Percentiles rank a stretch among this genome's conserved stretches.
Conservation (phyloP, 1,284 basidiomycete genomes). For the Ustilago sp. region DNA sequence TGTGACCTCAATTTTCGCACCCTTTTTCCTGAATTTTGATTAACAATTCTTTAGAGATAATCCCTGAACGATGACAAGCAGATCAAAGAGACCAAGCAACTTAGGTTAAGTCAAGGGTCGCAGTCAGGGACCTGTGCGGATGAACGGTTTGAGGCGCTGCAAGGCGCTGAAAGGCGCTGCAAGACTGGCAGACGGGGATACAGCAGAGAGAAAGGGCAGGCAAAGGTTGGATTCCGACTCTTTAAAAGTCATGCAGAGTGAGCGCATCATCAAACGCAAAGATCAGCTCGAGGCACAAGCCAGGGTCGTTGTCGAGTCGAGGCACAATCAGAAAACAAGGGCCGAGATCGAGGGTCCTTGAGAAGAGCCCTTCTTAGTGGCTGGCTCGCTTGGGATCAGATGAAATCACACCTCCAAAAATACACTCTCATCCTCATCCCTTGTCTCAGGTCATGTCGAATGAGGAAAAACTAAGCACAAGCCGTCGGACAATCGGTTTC, state of each 20-base stretch:
- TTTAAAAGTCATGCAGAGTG: slow-evolving; percentile 17
- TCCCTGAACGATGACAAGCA: background rate
- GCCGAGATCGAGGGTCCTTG: slow-evolving; percentile 27
- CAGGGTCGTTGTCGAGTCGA: background rate
- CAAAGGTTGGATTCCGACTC: background rate
- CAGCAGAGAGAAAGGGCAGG: background rate
- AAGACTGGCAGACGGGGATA: background rate
- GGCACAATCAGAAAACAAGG: background rate
- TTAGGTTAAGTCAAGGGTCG: background rate
- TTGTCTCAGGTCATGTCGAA: background rate
- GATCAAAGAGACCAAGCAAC: background rate
- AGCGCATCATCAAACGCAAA: slow-evolving; percentile 14
- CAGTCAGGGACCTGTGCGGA: background rate
- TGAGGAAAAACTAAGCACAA: background rate
- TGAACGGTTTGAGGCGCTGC: background rate
- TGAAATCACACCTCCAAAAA: slow-evolving; percentile 10
- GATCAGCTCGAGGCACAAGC: slow-evolving; percentile 22
- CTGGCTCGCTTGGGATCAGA: slow-evolving; percentile 14
- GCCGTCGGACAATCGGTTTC: background rate
- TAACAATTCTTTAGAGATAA: background rate
- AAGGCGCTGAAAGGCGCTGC: background rate
- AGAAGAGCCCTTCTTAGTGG: background rate
- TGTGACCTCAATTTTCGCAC: background rate
- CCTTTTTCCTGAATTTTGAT: background rate
- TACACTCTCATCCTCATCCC: background rate